These are phyloP conservation scores for Botrytis medusae DNA, from an alignment of 2,329 filamentous ascomycete genomes.

Conservation along the genomic window DNA sequence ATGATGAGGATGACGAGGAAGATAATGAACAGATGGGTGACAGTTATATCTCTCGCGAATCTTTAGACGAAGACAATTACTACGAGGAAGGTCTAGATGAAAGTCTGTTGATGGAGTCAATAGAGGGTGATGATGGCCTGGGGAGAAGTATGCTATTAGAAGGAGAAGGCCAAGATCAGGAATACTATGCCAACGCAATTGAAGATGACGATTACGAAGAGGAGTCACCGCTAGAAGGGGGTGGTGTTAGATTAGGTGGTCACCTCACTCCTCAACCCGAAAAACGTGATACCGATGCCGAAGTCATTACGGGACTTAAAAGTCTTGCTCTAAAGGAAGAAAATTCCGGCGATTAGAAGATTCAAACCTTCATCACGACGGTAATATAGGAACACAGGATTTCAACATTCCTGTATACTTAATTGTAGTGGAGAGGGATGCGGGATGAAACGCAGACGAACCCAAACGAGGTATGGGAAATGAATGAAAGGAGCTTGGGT, in stretches of 20 bases:
- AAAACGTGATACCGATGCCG: constrained; percentile 52
- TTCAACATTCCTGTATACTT: constrained; percentile 7
- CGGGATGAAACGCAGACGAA: not conserved
- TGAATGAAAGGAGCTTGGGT: not conserved
- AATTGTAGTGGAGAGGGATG: not conserved
- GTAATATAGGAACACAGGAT: not conserved
- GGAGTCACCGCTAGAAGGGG: not conserved
- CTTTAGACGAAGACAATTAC: constrained; percentile 47
- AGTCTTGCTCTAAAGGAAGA: constrained; percentile 50
- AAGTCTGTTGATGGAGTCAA: constrained; percentile 33
- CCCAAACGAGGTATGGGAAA: not conserved
- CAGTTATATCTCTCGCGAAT: constrained; percentile 56
- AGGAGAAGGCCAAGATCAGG: constrained; percentile 34
- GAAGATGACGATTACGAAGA: constrained; percentile 24
- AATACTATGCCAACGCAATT: constrained; percentile 15
- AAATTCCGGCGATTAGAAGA: constrained; percentile 30
- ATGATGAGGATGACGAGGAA: constrained; percentile 51
- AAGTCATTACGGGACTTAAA: constrained; percentile 60
- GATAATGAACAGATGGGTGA: constrained; percentile 54
- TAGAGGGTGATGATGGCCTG: constrained; percentile 34
- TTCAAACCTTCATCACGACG: constrained; percentile 19
- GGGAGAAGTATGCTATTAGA: constrained; percentile 37
- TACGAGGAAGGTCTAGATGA: constrained; percentile 39
- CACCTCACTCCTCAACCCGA: constrained; percentile 21
- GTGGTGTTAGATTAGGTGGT: constrained; percentile 1